Base-by-base conservation (phyloP, 1,139 yeast species). In the Magnusiomyces suaveolens region DNA sequence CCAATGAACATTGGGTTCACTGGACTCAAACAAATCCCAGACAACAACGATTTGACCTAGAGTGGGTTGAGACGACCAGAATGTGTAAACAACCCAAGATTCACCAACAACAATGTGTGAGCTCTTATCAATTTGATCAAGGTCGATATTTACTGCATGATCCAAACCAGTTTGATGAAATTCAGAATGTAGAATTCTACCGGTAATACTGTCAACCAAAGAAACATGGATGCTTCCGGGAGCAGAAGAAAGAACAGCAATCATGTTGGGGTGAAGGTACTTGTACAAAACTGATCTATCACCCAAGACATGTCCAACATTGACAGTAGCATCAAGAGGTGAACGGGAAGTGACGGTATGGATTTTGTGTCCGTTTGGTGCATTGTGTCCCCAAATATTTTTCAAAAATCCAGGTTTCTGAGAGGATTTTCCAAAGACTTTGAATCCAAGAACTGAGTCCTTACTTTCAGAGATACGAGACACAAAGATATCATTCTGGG, bases 231-330 rank as follows among this genome's bases (percentile, higher is more conserved):
- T 53, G 14, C 25, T 41, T 12, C 41, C 43, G 0, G 57, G 55
- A 1, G 66, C 61, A 0, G 66, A 59, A 0, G 58, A 62, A 1
- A 84, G 75, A 43, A 84, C 71, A 0, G 86, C 78, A 1, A 84
- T 73, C 23, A 81, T 59, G 62, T 87, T 82, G 32, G 90, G 94
- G 64, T 87, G 79, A 59, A 90, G 73, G 67, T 87, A 90, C 69
- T 90, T 92, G 77, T 90, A 89, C 50, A 89, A 71, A 0, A 89
- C 94, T 1, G 83, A 75, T 63, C 88, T 78, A 63, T 86, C 83
- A 23, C 84, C 83, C 44, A 85, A 72, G 1, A 86, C 78, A 43
- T 80, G 77, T 16, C 95, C 97, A 52, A 84, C 69, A n/a, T 85
- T 83, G 0, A 84, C 80, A 2, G 82, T 75, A 21, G 69, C 67